Evolutionary conservation across 2,329 filamentous ascomycete genomes (phyloP), one percentile per base, ranked within the genome.

Genomic region (Apiospora pterosperma): DNA sequence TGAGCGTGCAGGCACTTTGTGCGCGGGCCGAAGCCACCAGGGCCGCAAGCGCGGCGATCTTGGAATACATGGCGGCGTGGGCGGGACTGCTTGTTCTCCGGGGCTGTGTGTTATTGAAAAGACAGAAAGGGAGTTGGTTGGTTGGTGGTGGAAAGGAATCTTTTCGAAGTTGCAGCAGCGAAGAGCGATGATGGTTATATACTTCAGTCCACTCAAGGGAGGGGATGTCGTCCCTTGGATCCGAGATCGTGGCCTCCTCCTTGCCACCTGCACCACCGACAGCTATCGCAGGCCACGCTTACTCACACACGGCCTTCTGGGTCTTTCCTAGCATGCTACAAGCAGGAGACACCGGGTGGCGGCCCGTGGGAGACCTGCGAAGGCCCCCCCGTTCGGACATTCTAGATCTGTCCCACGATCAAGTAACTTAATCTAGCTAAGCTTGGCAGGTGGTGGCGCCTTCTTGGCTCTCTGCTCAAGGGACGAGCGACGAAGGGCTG

Each of bases 1-100:
- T 73, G 66, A 76, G 68, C n/a, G 76, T 76, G 65, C 79, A 81
- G 39, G 78, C 76, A 67, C 78, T 75, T 68, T 84, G 82, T 39
- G 78, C 78, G 42, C 74, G 71, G 59, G 75, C 78, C 41, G 76
- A 69, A 52, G 77, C 76, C 65, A 81, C 69, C 61, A 82, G 73
- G 62, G 76, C 75, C 65, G 70, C 66, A 65, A 77, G 65, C 65
- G 67, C 64, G 38, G 73, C 75, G 69, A 77, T 60, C 62, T 73
- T 73, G 65, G 67, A 69, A 52, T 70, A 61, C 71, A 73, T 73
- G 42, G 58, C 71, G 58, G 39, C 48, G 25, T 4, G 7, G 21
- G 21, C 44, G 23, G 31, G 48, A 60, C 16, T 28, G 44, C 21
- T 25, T 52, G 44, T 28, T 52, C 44, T 52, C 14, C 44, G 28